These are phyloP conservation scores for Boletus insuetus DNA, from an alignment of 768 basidiomycete species.

Conservation along the genomic window DNA sequence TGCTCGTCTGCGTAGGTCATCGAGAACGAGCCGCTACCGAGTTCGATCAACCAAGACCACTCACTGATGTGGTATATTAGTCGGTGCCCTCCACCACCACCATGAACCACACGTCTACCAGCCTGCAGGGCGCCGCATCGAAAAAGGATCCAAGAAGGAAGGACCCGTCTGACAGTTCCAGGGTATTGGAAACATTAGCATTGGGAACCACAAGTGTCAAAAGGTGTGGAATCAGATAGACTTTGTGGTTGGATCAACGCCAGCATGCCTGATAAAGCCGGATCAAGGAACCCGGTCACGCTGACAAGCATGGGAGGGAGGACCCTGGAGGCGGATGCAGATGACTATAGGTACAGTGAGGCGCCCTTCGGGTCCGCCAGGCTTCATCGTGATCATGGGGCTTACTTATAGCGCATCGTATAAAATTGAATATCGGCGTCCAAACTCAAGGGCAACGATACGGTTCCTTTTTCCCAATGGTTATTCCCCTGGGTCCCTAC, in stretches of 20 bases:
- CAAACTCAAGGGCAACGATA: neutral
- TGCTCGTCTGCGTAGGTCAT: no score
- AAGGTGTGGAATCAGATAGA: neutral
- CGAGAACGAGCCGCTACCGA: no score
- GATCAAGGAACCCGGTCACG: neutral
- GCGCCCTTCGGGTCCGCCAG: conserved; percentile 2
- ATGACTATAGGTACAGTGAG: no score
- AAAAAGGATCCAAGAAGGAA: neutral
- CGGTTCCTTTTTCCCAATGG: no score
- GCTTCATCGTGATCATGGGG: neutral
- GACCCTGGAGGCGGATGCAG: no score
- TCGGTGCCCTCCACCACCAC: no score
- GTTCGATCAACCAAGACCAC: no score
- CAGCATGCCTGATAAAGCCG: neutral
- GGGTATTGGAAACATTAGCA: neutral
- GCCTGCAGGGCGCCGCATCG: no score
- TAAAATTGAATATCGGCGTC: no score
- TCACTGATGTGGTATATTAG: no score
- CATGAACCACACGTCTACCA: neutral
- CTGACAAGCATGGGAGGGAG: conserved; percentile 7
- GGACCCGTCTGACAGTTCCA: neutral
- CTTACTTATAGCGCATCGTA: no score
- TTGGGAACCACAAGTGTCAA: neutral
- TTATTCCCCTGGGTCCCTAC: neutral
- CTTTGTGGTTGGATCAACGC: neutral